Conservation (phyloP, 768 basidiomycete genomes). For the Pulveroboletus sp. region DNA sequence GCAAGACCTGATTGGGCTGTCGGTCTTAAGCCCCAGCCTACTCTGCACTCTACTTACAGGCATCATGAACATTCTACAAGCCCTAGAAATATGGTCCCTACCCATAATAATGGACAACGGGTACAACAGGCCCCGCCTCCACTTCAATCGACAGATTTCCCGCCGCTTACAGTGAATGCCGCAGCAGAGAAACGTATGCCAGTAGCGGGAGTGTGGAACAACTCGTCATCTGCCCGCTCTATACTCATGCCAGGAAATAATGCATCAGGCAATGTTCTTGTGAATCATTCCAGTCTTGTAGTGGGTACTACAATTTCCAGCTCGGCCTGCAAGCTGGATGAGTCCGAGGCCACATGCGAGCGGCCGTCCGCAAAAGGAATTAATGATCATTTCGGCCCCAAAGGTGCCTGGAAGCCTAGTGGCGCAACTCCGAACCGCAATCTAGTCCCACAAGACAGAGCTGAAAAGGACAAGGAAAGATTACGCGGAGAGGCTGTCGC, state of each 20-base stretch:
- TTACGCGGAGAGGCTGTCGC: slow-evolving; percentile 33
- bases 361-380: slow-evolving; percentile 44
- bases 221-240: slow-evolving; percentile 46
- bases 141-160: slow-evolving; percentile 63
- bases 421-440: slow-evolving; percentile 10
- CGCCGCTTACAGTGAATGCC: slow-evolving; percentile 50
- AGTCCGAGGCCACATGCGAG: slow-evolving; percentile 43
- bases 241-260: slow-evolving; percentile 42
- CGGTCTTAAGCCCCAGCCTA: slow-evolving; percentile 72
- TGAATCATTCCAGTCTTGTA: slow-evolving; percentile 34
- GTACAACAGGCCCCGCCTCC: slow-evolving; percentile 35
- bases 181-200: slow-evolving; percentile 50
- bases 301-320: slow-evolving; percentile 3
- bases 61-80: slow-evolving; percentile 48
- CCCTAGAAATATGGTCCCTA: slow-evolving; percentile 38
- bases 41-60: slow-evolving; percentile 49
- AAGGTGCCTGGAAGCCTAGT: slow-evolving; percentile 24
- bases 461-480: slow-evolving; percentile 33
- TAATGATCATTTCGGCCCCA: slow-evolving; percentile 36
- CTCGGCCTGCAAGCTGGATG: slow-evolving; percentile 34
- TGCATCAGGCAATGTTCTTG: slow-evolving; percentile 31
- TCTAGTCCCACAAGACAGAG: slow-evolving; percentile 19
- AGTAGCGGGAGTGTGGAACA: slow-evolving; percentile 68
- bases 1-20: slow-evolving; percentile 88
- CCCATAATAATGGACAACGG: slow-evolving; percentile 32